A percentile compares a stretch with the other conserved stretches of the same genome.
Evolutionary conservation across 805 yeast genomes (phyloP).

Genomic region (Candida ortonii): DNA sequence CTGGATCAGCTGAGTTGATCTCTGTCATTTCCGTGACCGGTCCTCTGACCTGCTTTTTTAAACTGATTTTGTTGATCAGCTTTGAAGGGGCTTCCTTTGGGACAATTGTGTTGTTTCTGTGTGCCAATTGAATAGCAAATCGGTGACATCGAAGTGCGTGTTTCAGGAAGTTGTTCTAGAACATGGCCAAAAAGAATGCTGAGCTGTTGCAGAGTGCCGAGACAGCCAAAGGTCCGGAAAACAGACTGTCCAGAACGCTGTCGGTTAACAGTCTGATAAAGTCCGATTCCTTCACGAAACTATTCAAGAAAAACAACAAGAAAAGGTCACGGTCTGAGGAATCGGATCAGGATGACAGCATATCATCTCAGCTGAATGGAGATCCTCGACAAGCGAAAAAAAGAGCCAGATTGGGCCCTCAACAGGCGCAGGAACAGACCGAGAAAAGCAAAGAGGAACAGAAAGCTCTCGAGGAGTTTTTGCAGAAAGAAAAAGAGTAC

Average conservation of each 20-base stretch:
- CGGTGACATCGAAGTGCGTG: too few relatives aligned
- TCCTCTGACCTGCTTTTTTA: too few relatives aligned
- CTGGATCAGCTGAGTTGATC: too few relatives aligned
- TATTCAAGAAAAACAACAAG: conserved; percentile 20
- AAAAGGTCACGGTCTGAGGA: conserved; percentile 16
- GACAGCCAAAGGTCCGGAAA: conserved; percentile 8
- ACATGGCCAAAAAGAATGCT: too few relatives aligned
- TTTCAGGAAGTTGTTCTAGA: too few relatives aligned
- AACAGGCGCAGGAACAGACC: conserved; percentile 3
- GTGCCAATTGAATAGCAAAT: too few relatives aligned
- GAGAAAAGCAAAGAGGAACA: conserved; percentile 15
- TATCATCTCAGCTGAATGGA: conserved; percentile 1
- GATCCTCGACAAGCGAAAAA: background rate
- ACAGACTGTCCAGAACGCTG: conserved; percentile 11
- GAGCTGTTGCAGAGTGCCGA: conserved; percentile 1
- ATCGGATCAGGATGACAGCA: conserved; percentile 8
- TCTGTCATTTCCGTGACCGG: too few relatives aligned
- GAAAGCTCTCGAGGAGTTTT: conserved; percentile 24
- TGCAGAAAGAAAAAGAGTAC: conserved; percentile 51
- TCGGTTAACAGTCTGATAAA: conserved; percentile 20
- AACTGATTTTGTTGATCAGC: too few relatives aligned
- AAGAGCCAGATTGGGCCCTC: conserved; percentile 3
- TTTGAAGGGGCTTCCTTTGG: too few relatives aligned
- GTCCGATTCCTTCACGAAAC: conserved; percentile 23
- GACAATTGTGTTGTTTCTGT: too few relatives aligned